Evolutionary conservation across 768 basidiomycete genomes (phyloP), one percentile per base, ranked within the genome.

Genomic region (Hericium rajendrae): DNA sequence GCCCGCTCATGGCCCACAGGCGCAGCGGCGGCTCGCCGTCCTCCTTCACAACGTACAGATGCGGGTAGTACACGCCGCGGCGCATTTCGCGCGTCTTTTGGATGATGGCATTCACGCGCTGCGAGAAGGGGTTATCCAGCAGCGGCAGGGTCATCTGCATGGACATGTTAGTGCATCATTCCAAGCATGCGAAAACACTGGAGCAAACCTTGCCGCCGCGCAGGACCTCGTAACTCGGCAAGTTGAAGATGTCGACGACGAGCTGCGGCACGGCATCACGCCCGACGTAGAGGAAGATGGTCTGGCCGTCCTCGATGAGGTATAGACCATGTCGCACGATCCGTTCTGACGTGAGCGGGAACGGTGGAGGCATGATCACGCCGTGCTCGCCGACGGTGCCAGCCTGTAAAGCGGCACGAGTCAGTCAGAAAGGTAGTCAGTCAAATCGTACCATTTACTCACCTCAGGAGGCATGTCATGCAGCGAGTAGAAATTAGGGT

Each of bases 241-340:
- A 77, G 66, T 91, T 84, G 72, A 99, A 98, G 16, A 97, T 94
- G 66, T 99, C 97, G 77, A 86, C 77, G 59, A 98, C 75, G 50
- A 98, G 82, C 67, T 94, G 89, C 10, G 94, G 91, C n/a, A 98
- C 93, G 8, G 97, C 93, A 69, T 98, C 95, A 32, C 94, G 84
- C n/a, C 97, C 97, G 52, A 99, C 83, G 88, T 92, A 98, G 51
- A 98, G 77, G 84, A 99, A 98, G 67, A 99, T 91, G 20, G 90
- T 94, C 71, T 98, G 97, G 1, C 90, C 91, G 69, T 98, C 95
- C 71, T 98, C 97, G 63, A 99, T 97, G 60, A 99, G 72, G 82
- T 87, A 97, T 55, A 99, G 76, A 57, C 97, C 97, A 65, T 98
- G 94, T 52, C 94, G 78, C 71, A 97, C 94, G 54, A 99, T 76